Percentiles rank a stretch among this genome's conserved stretches.
These are phyloP conservation scores for Waitea zeae DNA, from an alignment of 1,284 basidiomycete species.

Conservation along the genomic window DNA sequence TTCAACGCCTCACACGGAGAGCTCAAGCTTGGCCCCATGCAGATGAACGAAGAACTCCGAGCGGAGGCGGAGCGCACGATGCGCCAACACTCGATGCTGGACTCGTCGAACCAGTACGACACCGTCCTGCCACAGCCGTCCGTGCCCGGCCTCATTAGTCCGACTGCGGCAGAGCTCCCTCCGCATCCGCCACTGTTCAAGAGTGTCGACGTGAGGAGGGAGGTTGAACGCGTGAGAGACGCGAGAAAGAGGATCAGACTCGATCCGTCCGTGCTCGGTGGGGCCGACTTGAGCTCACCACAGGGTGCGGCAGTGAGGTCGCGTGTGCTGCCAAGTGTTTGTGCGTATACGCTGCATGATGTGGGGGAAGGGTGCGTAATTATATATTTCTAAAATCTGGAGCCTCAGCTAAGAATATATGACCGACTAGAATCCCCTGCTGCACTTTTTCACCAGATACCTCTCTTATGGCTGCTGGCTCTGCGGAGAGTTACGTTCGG, in stretches of 20 bases:
- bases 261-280: slow-evolving; percentile 49
- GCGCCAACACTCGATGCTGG: slow-evolving; percentile 53
- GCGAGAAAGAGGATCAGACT: slow-evolving; percentile 79
- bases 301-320: slow-evolving; percentile 38
- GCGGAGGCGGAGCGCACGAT: slow-evolving; percentile 63
- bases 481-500: slow-evolving; percentile 89
- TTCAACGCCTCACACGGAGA: slow-evolving; percentile 62
- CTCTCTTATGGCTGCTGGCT: slow-evolving; percentile 91
- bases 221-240: slow-evolving; percentile 83
- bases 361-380: slow-evolving; percentile 68
- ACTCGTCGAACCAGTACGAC: slow-evolving; percentile 47
- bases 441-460: slow-evolving; percentile 84
- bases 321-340: slow-evolving; percentile 73
- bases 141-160: slow-evolving; percentile 36
- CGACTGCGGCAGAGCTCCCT: slow-evolving; percentile 57
- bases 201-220: slow-evolving; percentile 78
- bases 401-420: too few species aligned
- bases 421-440: slow-evolving; percentile 57
- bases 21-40: slow-evolving; percentile 72
- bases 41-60: slow-evolving; percentile 62
- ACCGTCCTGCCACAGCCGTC: slow-evolving; percentile 31
- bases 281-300: slow-evolving; percentile 34
- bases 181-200: slow-evolving; percentile 75
- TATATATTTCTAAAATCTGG: too few species aligned
- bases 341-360: slow-evolving; percentile 86